phyloP scores from a whole-genome alignment of 78 protist genomes.

The Dictyostelium capitatum region DNA sequence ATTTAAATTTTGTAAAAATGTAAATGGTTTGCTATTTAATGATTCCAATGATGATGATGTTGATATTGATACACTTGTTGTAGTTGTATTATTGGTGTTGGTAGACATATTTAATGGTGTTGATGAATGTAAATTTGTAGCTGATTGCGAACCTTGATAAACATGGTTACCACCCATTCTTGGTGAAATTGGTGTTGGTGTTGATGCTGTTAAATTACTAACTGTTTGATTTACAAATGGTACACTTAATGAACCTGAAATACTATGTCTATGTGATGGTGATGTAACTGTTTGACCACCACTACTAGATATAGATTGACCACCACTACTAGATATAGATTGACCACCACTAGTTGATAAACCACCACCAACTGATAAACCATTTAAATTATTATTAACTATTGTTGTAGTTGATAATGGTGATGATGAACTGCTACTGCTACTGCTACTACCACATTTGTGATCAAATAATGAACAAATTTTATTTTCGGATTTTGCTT shows the following conservation, averaged over 20 bases:
- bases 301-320: not conserved
- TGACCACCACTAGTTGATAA: not conserved
- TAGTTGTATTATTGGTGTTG: not conserved
- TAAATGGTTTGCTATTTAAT: slow-evolving; percentile 15
- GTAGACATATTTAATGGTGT: not conserved
- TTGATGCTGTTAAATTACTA: not conserved
- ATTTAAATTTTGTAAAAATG: slow-evolving; percentile 51
- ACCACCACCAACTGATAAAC: slow-evolving; percentile 4
- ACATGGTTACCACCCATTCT: not conserved
- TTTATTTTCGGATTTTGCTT: slow-evolving; percentile 8
- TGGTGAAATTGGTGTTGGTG: slow-evolving; percentile 1
- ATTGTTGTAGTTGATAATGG: not conserved
- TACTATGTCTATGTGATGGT: slow-evolving; percentile 1
- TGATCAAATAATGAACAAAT: slow-evolving; percentile 11
- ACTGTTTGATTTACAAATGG: not conserved
- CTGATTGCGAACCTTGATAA: not conserved
- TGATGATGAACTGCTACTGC: not conserved
- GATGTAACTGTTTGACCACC: not conserved
- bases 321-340: not conserved
- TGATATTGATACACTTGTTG: slow-evolving; percentile 13
- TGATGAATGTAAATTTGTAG: not conserved
- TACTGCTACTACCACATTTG: not conserved
- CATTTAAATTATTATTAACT: not conserved
- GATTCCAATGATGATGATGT: not conserved
- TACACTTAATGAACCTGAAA: not conserved